These are phyloP conservation scores for Sclerotinia sclerotiorum DNA, from an alignment of 2,329 filamentous ascomycete genomes.

Conservation along the genomic window DNA sequence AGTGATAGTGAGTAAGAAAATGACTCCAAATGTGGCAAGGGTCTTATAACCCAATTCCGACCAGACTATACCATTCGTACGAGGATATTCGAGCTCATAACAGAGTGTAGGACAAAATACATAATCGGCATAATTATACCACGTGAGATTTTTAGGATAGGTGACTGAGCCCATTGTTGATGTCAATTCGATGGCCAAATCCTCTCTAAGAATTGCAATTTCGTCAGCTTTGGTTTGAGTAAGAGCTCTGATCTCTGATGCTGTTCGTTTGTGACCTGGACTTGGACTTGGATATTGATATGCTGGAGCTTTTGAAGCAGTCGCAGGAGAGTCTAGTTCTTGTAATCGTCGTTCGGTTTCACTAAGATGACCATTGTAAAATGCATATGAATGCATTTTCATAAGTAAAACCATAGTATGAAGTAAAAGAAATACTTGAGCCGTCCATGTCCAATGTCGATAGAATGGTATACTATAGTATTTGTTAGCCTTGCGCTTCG, in stretches of 20 bases:
- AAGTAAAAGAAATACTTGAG: conserved; percentile 90
- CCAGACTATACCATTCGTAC: conserved; percentile 73
- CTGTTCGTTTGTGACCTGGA: conserved; percentile 28
- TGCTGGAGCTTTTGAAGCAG: conserved; percentile 65
- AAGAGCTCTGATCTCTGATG: conserved; percentile 31
- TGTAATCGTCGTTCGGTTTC: conserved; percentile 80
- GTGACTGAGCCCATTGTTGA: conserved; percentile 87
- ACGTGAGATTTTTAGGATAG: conserved; percentile 85
- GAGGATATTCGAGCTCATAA: conserved; percentile 96
- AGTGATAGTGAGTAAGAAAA: conserved; percentile 87
- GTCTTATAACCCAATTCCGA: conserved; percentile 80
- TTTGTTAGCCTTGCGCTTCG: neutral
- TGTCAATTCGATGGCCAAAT: conserved; percentile 85
- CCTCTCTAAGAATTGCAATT: conserved; percentile 68
- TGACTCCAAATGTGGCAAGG: conserved; percentile 89
- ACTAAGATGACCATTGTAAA: conserved; percentile 94
- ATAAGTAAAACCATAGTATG: conserved; percentile 91
- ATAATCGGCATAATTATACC: conserved; percentile 81
- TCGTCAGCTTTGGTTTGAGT: conserved; percentile 42
- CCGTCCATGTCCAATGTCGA: conserved; percentile 92
- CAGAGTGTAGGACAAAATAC: conserved; percentile 92
- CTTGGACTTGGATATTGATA: conserved; percentile 67
- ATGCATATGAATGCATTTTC: conserved; percentile 99
- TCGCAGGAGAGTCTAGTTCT: conserved; percentile 75
- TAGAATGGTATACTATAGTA: conserved; percentile 71